Evolutionary conservation across 495 filamentous ascomycete species (phyloP), one percentile per base, ranked within the genome.

Genomic region (Rhypophila decipiens): DNA sequence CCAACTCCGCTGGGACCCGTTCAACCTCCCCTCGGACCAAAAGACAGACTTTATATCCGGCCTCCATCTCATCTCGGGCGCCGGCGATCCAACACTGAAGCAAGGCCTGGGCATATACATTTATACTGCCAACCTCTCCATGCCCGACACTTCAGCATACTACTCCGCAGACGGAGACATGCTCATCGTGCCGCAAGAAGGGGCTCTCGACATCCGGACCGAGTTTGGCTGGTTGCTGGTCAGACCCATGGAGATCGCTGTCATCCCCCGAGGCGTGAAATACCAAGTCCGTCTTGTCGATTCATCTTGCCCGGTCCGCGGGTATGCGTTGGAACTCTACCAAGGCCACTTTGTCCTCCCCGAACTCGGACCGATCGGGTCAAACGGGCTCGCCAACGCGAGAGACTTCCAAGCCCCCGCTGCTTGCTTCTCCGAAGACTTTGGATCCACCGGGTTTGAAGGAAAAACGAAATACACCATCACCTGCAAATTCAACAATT

Each of bases 141-240:
- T 96, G 90, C 74, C 73, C 35, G 60, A 65, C n/a, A 61, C 59
- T n/a, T 72, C 80, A 39, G 88, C 87, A 0, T 95, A 91, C 62
- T 95, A 91, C 66, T 88, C 84, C n/a, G 84, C 88, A 0, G 90
- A 96, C 57, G 90, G 90, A 0, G 90, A 96, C 65, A 81, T 94
- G 58, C 66, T 96, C 34, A 84, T 96, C 51, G 89, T 95, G 10
- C 76, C 81, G 0, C 88, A 95, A 61, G 83, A 90, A 54, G 90
- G 90, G 13, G 80, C 80, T 24, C 73, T 96, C 39, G 85, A 95
- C 56, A 87, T 96, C 45, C 83, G 85, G 55, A 90, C 90, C 0
- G 90, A 96, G 66, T 67, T 94, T 23, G 90, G 90, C 10, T 78
- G 79, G 51, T 67, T 96, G 17, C 69, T 93, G n/a, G 78, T 96